Evolutionary conservation across 352 stramenopile species (phyloP), one percentile per base, ranked within the genome.

Genomic region (Phytophthora lateralis): DNA sequence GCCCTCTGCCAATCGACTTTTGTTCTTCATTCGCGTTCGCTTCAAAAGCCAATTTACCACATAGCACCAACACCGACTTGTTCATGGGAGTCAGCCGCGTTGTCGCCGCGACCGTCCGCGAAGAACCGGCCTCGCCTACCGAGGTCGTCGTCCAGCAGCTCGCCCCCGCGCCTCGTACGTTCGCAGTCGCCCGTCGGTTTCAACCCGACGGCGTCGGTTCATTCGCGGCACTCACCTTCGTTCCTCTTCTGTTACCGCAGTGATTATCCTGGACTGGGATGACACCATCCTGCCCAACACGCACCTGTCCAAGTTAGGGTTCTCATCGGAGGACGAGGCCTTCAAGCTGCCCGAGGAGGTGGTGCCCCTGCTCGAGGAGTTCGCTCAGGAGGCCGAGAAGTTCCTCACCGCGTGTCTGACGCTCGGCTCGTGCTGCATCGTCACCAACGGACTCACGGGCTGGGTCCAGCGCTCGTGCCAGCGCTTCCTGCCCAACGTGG

Each of bases 181-280:
- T 12, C n/a, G 26, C 4, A 6, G 12, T 26, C n/a, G 20, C 27
- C 7, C 9, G 26, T 27, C n/a, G 20, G n/a, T 17, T 18, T 24
- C 21, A 24, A 24, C 21, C 21, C 21, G 21, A 24, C 21, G 21
- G 21, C 21, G 14, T 21, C 12, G 12, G 34, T 51, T 24, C 21
- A 1, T 48, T 45, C 42, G 7, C 3, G 9, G 4, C n/a, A 37
- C 41, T 56, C 6, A 58, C 45, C 17, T 8, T 29, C 43, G n/a
- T 53, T 26, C 7, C 5, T 43, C 15, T 26, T 17, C 32, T 17
- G 18, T 37, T 35, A 21, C 50, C 17, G 12, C 30, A 91, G 82
- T 91, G 17, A 77, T 94, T 21, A 72, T 94, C 14, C 61, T 94
- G 17, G 85, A 94, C 67, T 94, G 85, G 85, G 82, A 94, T 59